Conservation (phyloP, 495 filamentous ascomycete genomes). For the Hypoxylon lienhwacheense region DNA sequence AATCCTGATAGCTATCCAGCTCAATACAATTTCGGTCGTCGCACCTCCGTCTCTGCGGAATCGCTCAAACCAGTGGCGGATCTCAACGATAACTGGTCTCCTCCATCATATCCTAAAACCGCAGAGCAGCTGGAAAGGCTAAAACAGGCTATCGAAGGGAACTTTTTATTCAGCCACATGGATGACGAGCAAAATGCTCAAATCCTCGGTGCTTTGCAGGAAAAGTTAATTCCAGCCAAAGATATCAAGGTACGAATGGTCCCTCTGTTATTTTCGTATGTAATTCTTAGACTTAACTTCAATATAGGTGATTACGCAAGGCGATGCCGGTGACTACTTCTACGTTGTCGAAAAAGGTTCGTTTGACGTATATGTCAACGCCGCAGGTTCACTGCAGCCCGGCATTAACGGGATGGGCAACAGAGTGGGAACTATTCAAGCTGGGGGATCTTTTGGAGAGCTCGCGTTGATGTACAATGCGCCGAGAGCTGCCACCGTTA, state of each 20-base stretch:
- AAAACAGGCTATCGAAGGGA: conserved; percentile 77
- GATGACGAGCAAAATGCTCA: conserved; percentile 88
- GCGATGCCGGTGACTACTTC: conserved; percentile 95
- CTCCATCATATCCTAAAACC: conserved; percentile 81
- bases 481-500: conserved; percentile 92
- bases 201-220: conserved; percentile 86
- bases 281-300: conserved; percentile 17
- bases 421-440: conserved; percentile 78
- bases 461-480: conserved; percentile 98
- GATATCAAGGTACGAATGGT: conserved; percentile 70
- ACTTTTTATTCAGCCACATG: conserved; percentile 93
- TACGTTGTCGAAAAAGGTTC: conserved; percentile 91
- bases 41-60: conserved; percentile 95
- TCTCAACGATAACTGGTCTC: conserved; percentile 84
- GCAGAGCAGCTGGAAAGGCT: conserved; percentile 77
- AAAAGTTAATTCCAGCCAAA: conserved; percentile 93
- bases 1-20: conserved; percentile 75
- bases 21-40: conserved; percentile 90
- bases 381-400: conserved; percentile 73
- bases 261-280: background rate
- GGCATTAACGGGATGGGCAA: conserved; percentile 83
- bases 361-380: conserved; percentile 91
- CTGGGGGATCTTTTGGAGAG: conserved; percentile 96
- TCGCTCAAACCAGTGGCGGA: conserved; percentile 86
- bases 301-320: conserved; percentile 81